Conservation (phyloP, 306 rosid genomes). For the Dryas octopetala region DNA sequence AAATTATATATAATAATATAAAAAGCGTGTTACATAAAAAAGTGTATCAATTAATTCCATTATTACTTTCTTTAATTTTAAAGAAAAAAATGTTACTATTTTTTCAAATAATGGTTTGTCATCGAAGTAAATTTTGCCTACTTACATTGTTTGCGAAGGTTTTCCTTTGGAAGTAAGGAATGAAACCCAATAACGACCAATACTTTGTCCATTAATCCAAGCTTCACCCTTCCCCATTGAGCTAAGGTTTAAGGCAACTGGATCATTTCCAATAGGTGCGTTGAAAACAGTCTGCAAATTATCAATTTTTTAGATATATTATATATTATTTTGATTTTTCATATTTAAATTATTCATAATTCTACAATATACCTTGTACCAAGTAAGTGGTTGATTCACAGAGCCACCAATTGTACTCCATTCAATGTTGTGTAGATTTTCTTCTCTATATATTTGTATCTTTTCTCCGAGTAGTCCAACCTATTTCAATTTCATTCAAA, state of each 20-base stretch:
- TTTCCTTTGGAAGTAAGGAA: conserved; percentile 47
- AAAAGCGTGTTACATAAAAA: too few relatives aligned
- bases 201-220: conserved; percentile 68
- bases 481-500: conserved; percentile 24
- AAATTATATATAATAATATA: not conserved
- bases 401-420: conserved; percentile 42
- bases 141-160: conserved; percentile 68
- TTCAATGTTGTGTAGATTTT: conserved; percentile 28
- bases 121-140: not conserved
- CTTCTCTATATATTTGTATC: conserved; percentile 42
- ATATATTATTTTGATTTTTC: not conserved
- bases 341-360: not conserved
- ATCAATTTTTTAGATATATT: not conserved
- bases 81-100: too few relatives aligned
- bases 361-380: conserved; percentile 62
- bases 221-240: conserved; percentile 77
- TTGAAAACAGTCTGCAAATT: conserved; percentile 47
- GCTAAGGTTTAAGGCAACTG: conserved; percentile 51
- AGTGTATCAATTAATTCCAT: too few relatives aligned
- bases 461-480: conserved; percentile 62
- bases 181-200: conserved; percentile 75
- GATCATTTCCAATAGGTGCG: conserved; percentile 49
- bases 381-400: conserved; percentile 39
- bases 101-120: too few relatives aligned
- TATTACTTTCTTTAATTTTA: too few relatives aligned